Base-by-base conservation (phyloP, 1,139 yeast genomes). In the Debaryomyces sp. region DNA sequence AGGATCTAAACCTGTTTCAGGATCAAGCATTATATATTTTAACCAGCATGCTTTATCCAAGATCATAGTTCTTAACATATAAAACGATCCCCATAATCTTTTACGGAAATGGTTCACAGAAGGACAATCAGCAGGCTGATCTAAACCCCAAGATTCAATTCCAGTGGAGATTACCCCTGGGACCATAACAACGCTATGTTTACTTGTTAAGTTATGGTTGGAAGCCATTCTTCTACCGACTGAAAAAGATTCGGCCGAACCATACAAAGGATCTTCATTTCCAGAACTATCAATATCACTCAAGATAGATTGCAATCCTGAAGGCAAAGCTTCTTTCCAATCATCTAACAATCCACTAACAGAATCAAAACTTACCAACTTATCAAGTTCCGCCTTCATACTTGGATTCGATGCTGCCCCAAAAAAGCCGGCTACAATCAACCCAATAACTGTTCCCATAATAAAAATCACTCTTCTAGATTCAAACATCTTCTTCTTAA, bases 131-230 rank as follows among this genome's bases (percentile, higher is more conserved):
- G 87, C 96, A 1, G 75, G 80, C 1, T 61, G 58, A 7, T 62
- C 61, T 12, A 89, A 74, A 29, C 96, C 87, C 99, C 99, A 94
- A 41, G 94, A 85, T 66, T 95, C 99, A 41, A 94, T 77, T 2
- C 98, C 97, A 0, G 98, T 92, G 27, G 97, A 89, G 45, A 90
- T 89, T 7, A 94, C 98, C 2, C 99, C 99, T 0, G 99, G 99
- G 22, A 94, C 91, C 84, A 94, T 80, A 8, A 94, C 82, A 12
- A 94, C 96, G 13, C 96, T 96, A 65, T 82, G 78, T 53, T 87
- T 81, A 1, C 83, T 77, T 0, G 75, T 63, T 43, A 80, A 66
- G 30, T 85, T 81, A 40, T 80, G 78, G 27, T 73, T 77, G 6
- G 71, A 64, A 22, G 70, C 70, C 73, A 92, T 70, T 45, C 87